phyloP scores from a whole-genome alignment of 495 filamentous ascomycete species.

The Aspergillus wentii region DNA sequence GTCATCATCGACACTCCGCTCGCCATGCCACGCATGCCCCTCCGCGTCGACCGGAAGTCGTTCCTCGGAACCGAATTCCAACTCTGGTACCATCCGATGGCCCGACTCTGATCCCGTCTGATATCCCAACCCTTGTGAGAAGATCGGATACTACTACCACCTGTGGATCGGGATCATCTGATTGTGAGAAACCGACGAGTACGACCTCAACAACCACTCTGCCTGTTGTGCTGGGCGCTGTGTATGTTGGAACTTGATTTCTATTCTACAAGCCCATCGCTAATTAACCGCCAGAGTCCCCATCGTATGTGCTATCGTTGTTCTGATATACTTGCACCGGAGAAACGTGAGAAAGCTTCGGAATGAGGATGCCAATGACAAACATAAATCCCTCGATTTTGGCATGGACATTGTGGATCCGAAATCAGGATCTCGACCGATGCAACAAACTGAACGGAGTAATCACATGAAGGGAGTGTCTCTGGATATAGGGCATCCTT shows the following conservation, averaged over 20 bases:
- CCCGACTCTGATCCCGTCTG: conserved; percentile 26
- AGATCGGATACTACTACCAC: conserved; percentile 11
- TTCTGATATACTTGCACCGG: conserved; percentile 73
- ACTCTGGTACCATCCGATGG: conserved; percentile 14
- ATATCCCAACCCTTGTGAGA: too few relatives aligned
- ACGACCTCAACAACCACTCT: conserved; percentile 55
- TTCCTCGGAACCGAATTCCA: conserved; percentile 23
- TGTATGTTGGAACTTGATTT: conserved; percentile 56
- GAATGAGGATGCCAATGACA: conserved; percentile 78
- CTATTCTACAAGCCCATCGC: conserved; percentile 1
- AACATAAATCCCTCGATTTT: conserved; percentile 91
- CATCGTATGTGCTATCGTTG: conserved; percentile 57
- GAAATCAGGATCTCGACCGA: conserved; percentile 27
- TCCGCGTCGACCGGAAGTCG: conserved; percentile 21
- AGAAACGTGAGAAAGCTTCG: conserved; percentile 67
- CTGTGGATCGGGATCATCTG: conserved; percentile 6
- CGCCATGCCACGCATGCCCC: conserved; percentile 21
- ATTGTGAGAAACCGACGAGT: conserved; percentile 42
- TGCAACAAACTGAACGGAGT: conserved; percentile 42
- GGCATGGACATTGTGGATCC: conserved; percentile 58
- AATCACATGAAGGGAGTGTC: conserved; percentile 70
- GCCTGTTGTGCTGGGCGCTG: conserved; percentile 73
- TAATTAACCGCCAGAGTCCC: conserved; percentile 61
- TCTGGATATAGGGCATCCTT: conserved; percentile 70
- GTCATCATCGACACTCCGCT: conserved; percentile 12